Conservation (phyloP, 2,329 filamentous ascomycete species). For the Ophiostoma montium region DNA sequence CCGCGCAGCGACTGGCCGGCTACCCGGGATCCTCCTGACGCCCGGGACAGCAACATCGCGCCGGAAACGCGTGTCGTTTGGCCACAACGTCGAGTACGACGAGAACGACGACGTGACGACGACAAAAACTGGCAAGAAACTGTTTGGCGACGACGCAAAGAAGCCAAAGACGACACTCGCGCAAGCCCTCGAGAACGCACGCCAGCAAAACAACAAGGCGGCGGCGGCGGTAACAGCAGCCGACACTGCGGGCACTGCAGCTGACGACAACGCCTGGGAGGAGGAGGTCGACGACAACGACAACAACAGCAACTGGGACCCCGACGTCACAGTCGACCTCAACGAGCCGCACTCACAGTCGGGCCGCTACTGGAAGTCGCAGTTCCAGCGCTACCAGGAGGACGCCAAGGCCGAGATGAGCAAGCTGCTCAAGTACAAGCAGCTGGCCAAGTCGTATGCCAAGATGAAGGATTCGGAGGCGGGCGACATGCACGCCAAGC, state of each 20-base stretch:
- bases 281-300: slow-evolving; percentile 30
- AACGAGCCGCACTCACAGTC: slow-evolving; percentile 63
- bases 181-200: slow-evolving; percentile 31
- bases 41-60: slow-evolving; percentile 46
- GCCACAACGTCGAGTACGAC: slow-evolving; percentile 37
- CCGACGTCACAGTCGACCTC: slow-evolving; percentile 55
- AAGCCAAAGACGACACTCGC: slow-evolving; percentile 27
- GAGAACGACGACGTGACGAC: slow-evolving; percentile 19
- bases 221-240: not conserved
- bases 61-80: slow-evolving; percentile 53
- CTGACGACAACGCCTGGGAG: slow-evolving; percentile 36
- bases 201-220: slow-evolving; percentile 14
- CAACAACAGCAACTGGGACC: slow-evolving; percentile 22
- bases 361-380: slow-evolving; percentile 66
- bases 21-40: slow-evolving; percentile 47
- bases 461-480: slow-evolving; percentile 64
- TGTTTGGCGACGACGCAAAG: slow-evolving; percentile 9
- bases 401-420: slow-evolving; percentile 61
- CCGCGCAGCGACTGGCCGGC: slow-evolving; percentile 15
- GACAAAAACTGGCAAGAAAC: slow-evolving; percentile 12
- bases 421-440: slow-evolving; percentile 66
- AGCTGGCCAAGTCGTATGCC: slow-evolving; percentile 64
- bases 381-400: slow-evolving; percentile 59
- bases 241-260: slow-evolving; percentile 6
- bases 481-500: slow-evolving; percentile 46